Conservation (phyloP, 331 rosid species). For the Arachis monticola region DNA sequence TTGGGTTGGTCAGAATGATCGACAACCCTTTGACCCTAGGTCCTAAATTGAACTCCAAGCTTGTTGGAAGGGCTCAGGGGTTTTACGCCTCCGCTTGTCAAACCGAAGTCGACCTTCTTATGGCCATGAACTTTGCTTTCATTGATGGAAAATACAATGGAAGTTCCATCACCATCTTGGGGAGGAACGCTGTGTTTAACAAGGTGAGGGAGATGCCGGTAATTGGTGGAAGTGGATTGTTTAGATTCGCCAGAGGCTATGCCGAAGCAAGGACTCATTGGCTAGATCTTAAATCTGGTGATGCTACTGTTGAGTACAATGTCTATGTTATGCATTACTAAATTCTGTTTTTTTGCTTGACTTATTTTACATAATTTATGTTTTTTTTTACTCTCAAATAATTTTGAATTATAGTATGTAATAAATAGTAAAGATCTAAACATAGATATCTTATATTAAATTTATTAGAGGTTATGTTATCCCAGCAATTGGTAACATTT, state of each 20-base stretch:
- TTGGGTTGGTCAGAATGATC: conserved; percentile 44
- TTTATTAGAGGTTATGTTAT: background rate
- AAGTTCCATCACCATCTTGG: too few species aligned
- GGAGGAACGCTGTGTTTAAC: too few species aligned
- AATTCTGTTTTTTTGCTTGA: background rate
- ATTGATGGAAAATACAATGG: too few species aligned
- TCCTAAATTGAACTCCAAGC: conserved; percentile 44
- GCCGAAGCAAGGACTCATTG: conserved; percentile 38
- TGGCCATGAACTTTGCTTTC: too few species aligned
- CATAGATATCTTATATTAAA: too few species aligned
- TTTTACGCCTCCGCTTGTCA: conserved; percentile 45
- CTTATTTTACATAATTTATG: too few species aligned
- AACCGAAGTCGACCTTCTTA: conserved; percentile 1
- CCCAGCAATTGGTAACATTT: background rate
- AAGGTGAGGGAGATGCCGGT: too few species aligned
- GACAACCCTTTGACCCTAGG: conserved; percentile 52
- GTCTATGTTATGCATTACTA: conserved; percentile 49
- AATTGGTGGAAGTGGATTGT: too few species aligned
- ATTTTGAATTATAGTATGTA: too few species aligned
- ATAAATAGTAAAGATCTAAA: too few species aligned
- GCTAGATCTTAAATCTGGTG: conserved; percentile 21
- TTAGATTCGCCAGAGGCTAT: background rate
- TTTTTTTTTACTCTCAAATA: too few species aligned
- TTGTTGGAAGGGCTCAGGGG: conserved; percentile 58
- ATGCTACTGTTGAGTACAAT: conserved; percentile 47